Conservation (phyloP, 257 asterid genomes). For the Nicotiana undulata region DNA sequence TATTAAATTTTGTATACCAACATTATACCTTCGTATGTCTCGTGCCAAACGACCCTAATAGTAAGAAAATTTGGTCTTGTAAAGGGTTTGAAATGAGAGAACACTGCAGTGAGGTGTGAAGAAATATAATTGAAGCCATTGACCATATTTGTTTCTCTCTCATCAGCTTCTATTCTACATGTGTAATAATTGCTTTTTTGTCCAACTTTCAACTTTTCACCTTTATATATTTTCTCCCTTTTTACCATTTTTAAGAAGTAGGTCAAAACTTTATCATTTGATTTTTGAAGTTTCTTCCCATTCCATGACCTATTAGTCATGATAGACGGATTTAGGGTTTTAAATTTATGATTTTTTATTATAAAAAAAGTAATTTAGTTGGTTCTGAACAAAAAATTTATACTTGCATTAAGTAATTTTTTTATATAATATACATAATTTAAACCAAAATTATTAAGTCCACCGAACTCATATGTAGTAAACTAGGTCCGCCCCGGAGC, state of each 20-base stretch:
- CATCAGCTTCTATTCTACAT: background rate
- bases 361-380: too few species aligned
- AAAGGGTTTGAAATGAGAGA: conserved; percentile 31
- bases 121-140: background rate
- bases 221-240: background rate
- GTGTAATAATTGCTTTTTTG: background rate
- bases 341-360: too few species aligned
- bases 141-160: background rate
- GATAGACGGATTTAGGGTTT: background rate
- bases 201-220: background rate
- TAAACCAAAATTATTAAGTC: too few species aligned
- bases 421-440: too few species aligned
- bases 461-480: too few species aligned
- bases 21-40: too few species aligned
- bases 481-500: too few species aligned
- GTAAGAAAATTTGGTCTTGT: conserved; percentile 21
- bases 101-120: background rate
- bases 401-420: too few species aligned
- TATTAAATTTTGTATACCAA: too few species aligned
- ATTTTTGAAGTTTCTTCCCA: background rate
- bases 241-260: background rate
- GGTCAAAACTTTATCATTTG: conserved; percentile 15
- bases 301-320: background rate
- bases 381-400: too few species aligned
- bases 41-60: background rate